A percentile compares a stretch with the other conserved stretches of the same genome.
phyloP scores from a whole-genome alignment of 352 stramenopile species.

The Pythium folliculosum region DNA sequence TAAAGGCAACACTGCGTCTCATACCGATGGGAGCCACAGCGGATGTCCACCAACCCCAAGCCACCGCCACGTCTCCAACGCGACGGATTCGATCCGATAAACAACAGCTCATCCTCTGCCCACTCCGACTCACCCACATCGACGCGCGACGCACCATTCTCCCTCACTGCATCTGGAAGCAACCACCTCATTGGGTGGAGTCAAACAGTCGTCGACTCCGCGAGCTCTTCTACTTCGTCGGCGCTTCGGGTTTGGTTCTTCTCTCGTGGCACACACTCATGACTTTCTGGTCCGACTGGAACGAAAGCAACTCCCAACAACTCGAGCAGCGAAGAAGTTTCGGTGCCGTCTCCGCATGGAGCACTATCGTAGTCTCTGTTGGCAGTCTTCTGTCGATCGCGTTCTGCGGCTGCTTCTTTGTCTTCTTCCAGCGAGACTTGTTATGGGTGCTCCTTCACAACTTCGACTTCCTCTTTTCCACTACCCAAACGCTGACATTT shows the following conservation, averaged over 20 bases:
- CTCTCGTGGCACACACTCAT: not conserved
- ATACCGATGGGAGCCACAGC: not conserved
- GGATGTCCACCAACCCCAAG: not conserved
- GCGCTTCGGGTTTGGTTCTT: not conserved
- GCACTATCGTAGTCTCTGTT: not conserved
- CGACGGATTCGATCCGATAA: not conserved
- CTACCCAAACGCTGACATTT: not conserved
- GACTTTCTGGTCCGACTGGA: not conserved
- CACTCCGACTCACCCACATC: not conserved
- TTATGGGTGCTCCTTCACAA: conserved; percentile 1
- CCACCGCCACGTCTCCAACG: not conserved
- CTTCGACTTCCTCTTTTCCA: conserved; percentile 19
- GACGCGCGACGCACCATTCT: not conserved
- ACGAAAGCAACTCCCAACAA: not conserved
- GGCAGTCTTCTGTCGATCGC: not conserved
- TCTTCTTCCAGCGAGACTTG: conserved; percentile 14
- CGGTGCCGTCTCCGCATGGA: not conserved
- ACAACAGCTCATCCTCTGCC: not conserved
- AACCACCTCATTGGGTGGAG: not conserved
- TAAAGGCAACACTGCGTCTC: conserved; percentile 5
- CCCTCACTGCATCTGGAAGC: not conserved
- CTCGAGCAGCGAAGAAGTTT: not conserved
- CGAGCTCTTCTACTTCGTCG: not conserved
- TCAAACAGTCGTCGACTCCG: not conserved
- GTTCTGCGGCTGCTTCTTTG: conserved; percentile 7